Evolutionary conservation across 1,284 basidiomycete species (phyloP).

Genomic region (Erythrobasidium hasegawianum): DNA sequence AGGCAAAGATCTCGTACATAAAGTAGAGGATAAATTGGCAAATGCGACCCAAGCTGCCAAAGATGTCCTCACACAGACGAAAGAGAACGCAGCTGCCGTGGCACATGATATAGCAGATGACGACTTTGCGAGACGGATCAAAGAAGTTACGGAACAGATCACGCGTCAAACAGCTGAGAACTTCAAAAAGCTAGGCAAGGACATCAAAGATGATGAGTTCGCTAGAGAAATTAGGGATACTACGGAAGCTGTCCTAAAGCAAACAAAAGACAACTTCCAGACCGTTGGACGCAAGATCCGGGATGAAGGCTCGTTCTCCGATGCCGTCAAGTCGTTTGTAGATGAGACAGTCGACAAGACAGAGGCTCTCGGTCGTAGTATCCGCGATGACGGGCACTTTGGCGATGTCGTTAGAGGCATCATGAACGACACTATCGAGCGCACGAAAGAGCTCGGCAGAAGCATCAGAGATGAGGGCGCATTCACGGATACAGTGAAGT

Average conservation of each 20-base stretch:
- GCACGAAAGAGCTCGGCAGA: background rate
- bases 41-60: background rate
- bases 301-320: background rate
- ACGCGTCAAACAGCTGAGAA: background rate
- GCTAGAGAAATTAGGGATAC: background rate
- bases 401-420: background rate
- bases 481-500: background rate
- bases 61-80: background rate
- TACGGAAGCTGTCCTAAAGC: background rate
- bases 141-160: background rate
- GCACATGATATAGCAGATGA: background rate
- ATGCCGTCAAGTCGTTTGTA: background rate
- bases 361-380: background rate
- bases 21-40: background rate
- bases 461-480: background rate
- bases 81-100: background rate
- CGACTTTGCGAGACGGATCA: background rate
- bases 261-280: background rate
- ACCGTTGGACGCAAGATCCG: background rate
- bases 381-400: background rate
- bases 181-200: conserved; percentile 4
- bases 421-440: background rate
- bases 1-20: background rate
- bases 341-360: background rate
- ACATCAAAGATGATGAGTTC: conserved; percentile 7